A percentile compares a stretch with the other conserved stretches of the same genome.
These are phyloP conservation scores for Fusarium algeriense DNA, from an alignment of 2,329 filamentous ascomycete genomes.

Conservation along the genomic window DNA sequence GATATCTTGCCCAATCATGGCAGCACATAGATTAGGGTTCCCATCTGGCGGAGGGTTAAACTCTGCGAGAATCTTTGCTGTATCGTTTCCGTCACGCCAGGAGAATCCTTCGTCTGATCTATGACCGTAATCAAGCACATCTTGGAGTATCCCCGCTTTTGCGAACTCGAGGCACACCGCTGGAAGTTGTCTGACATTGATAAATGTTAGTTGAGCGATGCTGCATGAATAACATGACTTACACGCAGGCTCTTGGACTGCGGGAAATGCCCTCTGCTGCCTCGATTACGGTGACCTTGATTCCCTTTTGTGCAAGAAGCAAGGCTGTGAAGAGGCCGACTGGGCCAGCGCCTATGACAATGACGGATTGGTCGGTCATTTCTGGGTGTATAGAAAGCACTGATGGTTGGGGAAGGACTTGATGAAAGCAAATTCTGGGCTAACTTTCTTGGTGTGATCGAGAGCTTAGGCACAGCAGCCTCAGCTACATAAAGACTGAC, in stretches of 20 bases:
- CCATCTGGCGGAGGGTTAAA: neutral
- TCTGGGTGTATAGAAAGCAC: neutral
- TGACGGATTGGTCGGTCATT: neutral
- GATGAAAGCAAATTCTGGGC: too few species aligned
- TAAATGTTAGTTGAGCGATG: neutral
- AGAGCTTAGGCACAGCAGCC: too few species aligned
- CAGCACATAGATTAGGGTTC: neutral
- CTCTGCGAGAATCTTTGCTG: neutral
- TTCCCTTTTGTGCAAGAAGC: neutral
- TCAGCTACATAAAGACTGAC: too few species aligned
- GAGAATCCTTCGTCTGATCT: neutral
- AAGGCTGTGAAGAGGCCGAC: neutral
- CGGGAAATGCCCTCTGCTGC: neutral
- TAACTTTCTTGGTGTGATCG: too few species aligned
- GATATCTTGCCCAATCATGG: neutral
- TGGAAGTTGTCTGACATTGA: neutral
- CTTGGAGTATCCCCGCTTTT: neutral
- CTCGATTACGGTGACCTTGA: neutral
- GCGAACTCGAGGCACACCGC: neutral
- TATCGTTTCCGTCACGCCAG: neutral
- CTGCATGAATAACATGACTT: rapidly evolving
- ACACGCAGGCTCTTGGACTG: neutral
- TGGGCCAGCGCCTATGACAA: neutral
- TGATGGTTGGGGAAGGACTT: too few species aligned
- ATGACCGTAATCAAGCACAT: rapidly evolving